Evolutionary conservation across 2,329 filamentous ascomycete genomes (phyloP), one percentile per base, ranked within the genome.

Genomic region (Tympanopsis confertula): DNA sequence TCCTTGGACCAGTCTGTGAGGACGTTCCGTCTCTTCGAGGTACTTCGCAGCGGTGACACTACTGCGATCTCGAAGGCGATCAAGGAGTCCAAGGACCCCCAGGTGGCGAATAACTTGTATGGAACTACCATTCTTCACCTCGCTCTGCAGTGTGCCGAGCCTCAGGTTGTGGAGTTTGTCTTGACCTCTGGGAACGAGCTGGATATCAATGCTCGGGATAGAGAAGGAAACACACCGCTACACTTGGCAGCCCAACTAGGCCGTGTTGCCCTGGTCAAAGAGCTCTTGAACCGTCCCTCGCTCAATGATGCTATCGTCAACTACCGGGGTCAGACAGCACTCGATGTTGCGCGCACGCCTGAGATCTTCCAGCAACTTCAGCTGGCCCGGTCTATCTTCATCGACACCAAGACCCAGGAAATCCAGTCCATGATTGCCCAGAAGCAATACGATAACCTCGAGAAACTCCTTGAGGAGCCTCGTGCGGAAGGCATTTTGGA

Each of bases 291-390:
- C 37, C 82, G 86, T 47, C 74, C 79, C 33, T 78, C 73, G 35
- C 85, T 96, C 61, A 94, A 95, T 52, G 91, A 98, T 55, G 80
- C 87, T 5, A 67, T 93, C 36, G 67, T 80, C 39, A 98, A 98
- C 61, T 78, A 80, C 51, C 79, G 85, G 40, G 87, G 86, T 38
- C 86, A 88, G 51, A 74, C 87, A 3, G 80, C 91, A 4, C 74
- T 96, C 37, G 91, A 98, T 51, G 68, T 95, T 30, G 86, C 91
- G 4, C 79, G 88, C 28, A 95, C 80, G 19, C 86, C 91, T 1
- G 89, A 96, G 14, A 95, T 96, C 40, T 96, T 94, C 63, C 88
- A 96, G 60, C 81, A 89, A 51, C 70, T 98, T 38, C 91, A 98
- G 58, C 77, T 96, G 13, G 81, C 87, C 5, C 76, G 88, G 33